phyloP scores from a whole-genome alignment of 768 basidiomycete species.

The Austroboletus festivus region DNA sequence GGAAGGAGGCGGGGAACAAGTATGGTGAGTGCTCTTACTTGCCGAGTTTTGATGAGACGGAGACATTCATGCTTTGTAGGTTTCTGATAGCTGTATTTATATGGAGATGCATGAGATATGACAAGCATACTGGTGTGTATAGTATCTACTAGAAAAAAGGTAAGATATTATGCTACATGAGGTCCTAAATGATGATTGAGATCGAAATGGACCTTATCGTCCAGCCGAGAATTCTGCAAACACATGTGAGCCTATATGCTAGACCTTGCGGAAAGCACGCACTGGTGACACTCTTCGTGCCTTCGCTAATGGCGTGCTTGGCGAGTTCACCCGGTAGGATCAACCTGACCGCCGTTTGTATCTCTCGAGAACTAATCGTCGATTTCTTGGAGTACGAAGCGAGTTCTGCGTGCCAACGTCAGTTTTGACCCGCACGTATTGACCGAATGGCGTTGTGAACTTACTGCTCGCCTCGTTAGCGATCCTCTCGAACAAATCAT shows the following conservation, averaged over 20 bases:
- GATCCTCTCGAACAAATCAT: slow-evolving; percentile 92
- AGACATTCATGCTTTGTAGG: slow-evolving; percentile 17
- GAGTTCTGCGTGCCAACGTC: slow-evolving; percentile 65
- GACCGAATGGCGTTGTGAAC: slow-evolving; percentile 23
- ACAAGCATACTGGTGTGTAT: neutral
- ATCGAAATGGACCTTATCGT: slow-evolving; percentile 4
- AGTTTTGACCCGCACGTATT: too few relatives aligned
- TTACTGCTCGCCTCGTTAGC: slow-evolving; percentile 85
- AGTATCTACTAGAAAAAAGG: neutral
- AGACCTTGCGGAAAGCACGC: neutral
- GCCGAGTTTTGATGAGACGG: too few relatives aligned
- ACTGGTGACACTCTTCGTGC: slow-evolving; percentile 70
- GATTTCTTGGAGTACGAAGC: slow-evolving; percentile 99
- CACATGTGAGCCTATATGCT: neutral
- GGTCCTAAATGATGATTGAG: neutral
- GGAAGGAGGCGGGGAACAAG: slow-evolving; percentile 90
- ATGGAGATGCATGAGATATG: too few relatives aligned
- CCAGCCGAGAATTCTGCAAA: slow-evolving; percentile 28
- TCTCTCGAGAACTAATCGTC: slow-evolving; percentile 97
- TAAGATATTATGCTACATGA: slow-evolving; percentile 20
- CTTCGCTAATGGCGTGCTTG: slow-evolving; percentile 98
- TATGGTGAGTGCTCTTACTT: slow-evolving; percentile 55
- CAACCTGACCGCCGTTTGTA: slow-evolving; percentile 92
- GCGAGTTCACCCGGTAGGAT: slow-evolving; percentile 97
- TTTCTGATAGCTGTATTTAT: slow-evolving; percentile 19